These are phyloP conservation scores for Galerina marginata DNA, from an alignment of 768 basidiomycete species.

Conservation along the genomic window DNA sequence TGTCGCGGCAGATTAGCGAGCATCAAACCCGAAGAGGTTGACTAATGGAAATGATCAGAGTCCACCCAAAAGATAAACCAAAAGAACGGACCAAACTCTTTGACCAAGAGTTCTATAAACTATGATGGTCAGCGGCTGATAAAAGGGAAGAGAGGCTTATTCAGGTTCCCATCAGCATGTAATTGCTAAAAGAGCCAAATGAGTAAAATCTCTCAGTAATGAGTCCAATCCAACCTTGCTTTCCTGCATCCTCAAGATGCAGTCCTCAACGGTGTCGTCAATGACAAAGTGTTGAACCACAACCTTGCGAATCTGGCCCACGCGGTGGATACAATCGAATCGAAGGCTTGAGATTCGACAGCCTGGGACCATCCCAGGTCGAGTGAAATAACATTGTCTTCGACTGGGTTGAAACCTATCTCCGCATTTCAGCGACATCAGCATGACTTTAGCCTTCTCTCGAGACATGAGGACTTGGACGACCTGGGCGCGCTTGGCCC, in stretches of 20 bases:
- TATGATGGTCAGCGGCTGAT: background rate
- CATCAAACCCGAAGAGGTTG: slow-evolving; percentile 51
- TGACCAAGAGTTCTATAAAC: slow-evolving; percentile 47
- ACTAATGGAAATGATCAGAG: slow-evolving; percentile 24
- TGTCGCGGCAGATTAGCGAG: too few species aligned
- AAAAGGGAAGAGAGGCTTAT: background rate
- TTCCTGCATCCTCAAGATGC: slow-evolving; percentile 69
- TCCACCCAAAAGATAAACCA: background rate
- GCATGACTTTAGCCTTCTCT: slow-evolving; percentile 61
- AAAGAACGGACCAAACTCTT: slow-evolving; percentile 47
- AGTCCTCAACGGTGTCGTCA: slow-evolving; percentile 66
- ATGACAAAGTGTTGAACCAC: slow-evolving; percentile 63
- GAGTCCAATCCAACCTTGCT: slow-evolving; percentile 49
- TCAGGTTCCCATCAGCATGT: slow-evolving; percentile 56
- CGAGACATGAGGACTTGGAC: slow-evolving; percentile 65
- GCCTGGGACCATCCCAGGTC: slow-evolving; percentile 72
- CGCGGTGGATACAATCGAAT: slow-evolving; percentile 64
- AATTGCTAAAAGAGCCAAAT: slow-evolving; percentile 41
- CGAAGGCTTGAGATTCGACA: slow-evolving; percentile 63
- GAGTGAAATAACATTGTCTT: slow-evolving; percentile 60
- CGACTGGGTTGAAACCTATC: slow-evolving; percentile 33
- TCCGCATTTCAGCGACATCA: slow-evolving; percentile 70
- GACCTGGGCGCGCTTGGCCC: slow-evolving; percentile 54
- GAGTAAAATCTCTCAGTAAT: background rate
- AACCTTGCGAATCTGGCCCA: slow-evolving; percentile 60